These are phyloP conservation scores for Zychaea mexicana DNA, from an alignment of 371 early-diverging fungal genomes.

Conservation along the genomic window DNA sequence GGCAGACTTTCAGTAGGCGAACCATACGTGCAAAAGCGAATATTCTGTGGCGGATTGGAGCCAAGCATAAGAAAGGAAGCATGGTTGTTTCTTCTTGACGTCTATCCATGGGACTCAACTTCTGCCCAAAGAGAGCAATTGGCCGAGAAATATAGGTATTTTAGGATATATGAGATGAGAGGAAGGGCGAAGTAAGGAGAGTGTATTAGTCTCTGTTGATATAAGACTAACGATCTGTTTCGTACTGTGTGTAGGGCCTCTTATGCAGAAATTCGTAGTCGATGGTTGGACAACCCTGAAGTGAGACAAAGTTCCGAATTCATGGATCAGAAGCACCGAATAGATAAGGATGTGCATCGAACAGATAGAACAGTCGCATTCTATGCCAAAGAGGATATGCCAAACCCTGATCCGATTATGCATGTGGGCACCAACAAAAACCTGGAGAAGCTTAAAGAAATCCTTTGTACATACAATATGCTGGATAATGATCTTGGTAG, in stretches of 20 bases:
- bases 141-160: constrained; percentile 55
- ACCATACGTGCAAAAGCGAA: constrained; percentile 56
- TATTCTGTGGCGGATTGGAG: constrained; percentile 81
- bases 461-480: constrained; percentile 87
- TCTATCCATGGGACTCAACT: constrained; percentile 82
- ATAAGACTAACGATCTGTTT: not conserved
- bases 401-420: constrained; percentile 56
- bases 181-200: constrained; percentile 1
- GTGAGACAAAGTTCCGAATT: constrained; percentile 55
- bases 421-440: constrained; percentile 62
- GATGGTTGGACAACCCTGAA: constrained; percentile 69
- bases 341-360: constrained; percentile 94
- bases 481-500: constrained; percentile 40
- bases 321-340: constrained; percentile 82
- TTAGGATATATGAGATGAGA: too few relatives aligned
- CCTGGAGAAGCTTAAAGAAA: constrained; percentile 78
- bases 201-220: not conserved
- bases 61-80: constrained; percentile 73
- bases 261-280: constrained; percentile 70
- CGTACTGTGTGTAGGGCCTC: constrained; percentile 22
- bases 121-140: constrained; percentile 62
- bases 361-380: constrained; percentile 86
- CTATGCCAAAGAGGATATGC: constrained; percentile 71
- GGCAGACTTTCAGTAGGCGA: constrained; percentile 59
- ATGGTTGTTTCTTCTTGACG: constrained; percentile 88